Evolutionary conservation across 129 eudicot genomes (phyloP).

Genomic region (Flaveria ramosissima): DNA sequence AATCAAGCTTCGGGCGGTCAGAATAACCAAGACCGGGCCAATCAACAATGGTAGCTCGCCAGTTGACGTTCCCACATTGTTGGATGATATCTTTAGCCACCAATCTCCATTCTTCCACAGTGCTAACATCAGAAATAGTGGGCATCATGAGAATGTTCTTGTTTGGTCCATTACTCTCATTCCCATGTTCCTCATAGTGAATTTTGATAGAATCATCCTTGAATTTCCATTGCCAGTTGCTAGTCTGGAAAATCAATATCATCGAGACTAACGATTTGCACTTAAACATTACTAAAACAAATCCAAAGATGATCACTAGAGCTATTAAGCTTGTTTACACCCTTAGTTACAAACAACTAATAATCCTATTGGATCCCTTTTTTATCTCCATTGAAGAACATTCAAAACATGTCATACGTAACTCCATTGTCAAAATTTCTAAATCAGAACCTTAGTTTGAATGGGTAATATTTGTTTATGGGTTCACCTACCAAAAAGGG

Average conservation of each 20-base stretch:
- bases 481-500: neutral
- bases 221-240: slow-evolving; percentile 79
- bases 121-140: slow-evolving; percentile 94
- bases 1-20: slow-evolving; percentile 84
- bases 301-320: slow-evolving; percentile 10
- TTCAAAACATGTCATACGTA: too few species aligned
- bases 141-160: slow-evolving; percentile 86
- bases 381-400: too few species aligned
- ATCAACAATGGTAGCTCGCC: slow-evolving; percentile 82
- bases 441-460: neutral
- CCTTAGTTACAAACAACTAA: neutral
- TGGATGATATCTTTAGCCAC: slow-evolving; percentile 76
- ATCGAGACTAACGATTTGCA: neutral
- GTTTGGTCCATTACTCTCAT: slow-evolving; percentile 45
- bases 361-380: neutral
- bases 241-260: slow-evolving; percentile 35
- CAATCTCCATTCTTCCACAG: slow-evolving; percentile 89
- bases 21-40: slow-evolving; percentile 98
- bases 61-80: slow-evolving; percentile 48
- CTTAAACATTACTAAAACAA: neutral
- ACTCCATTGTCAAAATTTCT: neutral
- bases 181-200: slow-evolving; percentile 64
- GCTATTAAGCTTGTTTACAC: too few species aligned
- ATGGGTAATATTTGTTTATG: neutral
- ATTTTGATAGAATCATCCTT: slow-evolving; percentile 63